phyloP scores from a whole-genome alignment of 495 filamentous ascomycete species.

The Penicillium bialowiezense region DNA sequence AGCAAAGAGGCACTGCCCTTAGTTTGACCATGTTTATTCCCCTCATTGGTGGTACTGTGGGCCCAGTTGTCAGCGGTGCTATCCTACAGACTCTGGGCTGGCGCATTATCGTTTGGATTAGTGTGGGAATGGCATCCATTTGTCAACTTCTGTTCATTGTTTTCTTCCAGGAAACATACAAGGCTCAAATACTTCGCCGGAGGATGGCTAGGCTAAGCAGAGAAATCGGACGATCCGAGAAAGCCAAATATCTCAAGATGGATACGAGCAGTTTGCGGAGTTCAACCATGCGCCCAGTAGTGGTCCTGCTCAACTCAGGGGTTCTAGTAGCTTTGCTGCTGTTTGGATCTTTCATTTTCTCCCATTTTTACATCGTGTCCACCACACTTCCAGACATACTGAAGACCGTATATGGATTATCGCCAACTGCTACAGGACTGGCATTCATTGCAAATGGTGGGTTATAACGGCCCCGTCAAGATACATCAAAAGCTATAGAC shows the following conservation, averaged over 20 bases:
- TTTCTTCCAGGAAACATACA: not conserved
- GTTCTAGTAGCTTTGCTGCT: not conserved
- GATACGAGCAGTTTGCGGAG: not conserved
- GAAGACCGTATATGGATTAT: not conserved
- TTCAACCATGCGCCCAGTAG: not conserved
- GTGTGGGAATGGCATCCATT: not conserved
- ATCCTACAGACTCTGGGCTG: not conserved
- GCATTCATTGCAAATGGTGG: not conserved
- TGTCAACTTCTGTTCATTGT: not conserved
- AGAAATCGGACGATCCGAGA: not conserved
- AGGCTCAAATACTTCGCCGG: not conserved
- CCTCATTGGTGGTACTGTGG: not conserved
- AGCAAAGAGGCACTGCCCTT: not conserved
- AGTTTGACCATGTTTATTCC: not conserved
- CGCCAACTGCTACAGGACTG: not conserved
- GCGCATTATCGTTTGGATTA: conserved; percentile 1
- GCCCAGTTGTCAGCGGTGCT: not conserved
- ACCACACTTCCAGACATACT: not conserved
- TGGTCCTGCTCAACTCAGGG: not conserved
- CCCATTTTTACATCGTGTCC: not conserved
- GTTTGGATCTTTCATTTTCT: not conserved
- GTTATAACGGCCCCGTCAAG: not conserved
- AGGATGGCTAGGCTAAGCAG: not conserved
- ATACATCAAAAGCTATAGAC: not conserved
- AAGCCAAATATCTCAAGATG: not conserved